A percentile compares a stretch with the other conserved stretches of the same genome.
Conservation (phyloP, 2,329 filamentous ascomycete genomes). For the Akanthomyces uredinophilus region DNA sequence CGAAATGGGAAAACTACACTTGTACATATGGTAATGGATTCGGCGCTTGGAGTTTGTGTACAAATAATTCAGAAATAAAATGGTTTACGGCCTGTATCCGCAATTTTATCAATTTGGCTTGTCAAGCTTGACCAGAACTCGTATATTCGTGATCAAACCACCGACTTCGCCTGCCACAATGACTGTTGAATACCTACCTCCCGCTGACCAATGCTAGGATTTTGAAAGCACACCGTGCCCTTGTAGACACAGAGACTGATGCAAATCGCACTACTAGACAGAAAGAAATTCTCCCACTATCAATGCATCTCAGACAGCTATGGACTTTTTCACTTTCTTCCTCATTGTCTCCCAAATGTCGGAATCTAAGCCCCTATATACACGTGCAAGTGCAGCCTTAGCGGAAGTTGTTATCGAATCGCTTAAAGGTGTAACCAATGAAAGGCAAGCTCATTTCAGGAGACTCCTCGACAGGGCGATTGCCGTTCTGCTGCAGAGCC, state of each 20-base stretch:
- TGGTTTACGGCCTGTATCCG: not conserved
- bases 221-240: not conserved
- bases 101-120: not conserved
- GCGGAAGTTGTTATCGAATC: slow-evolving; percentile 72
- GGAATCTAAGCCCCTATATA: not conserved
- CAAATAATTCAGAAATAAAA: not conserved
- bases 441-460: slow-evolving; percentile 92
- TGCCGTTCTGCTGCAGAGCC: slow-evolving; percentile 63
- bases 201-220: slow-evolving; percentile 6
- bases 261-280: not conserved
- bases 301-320: not conserved
- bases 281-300: not conserved
- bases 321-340: not conserved
- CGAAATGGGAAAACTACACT: not conserved
- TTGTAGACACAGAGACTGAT: not conserved
- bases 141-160: not conserved
- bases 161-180: not conserved
- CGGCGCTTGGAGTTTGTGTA: slow-evolving; percentile 4
- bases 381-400: slow-evolving; percentile 27
- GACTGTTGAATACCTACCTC: not conserved
- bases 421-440: slow-evolving; percentile 71
- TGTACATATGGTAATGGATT: slow-evolving; percentile 1
- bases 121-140: not conserved
- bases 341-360: not conserved
- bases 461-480: slow-evolving; percentile 61